These are phyloP conservation scores for Thelonectria blattea DNA, from an alignment of 2,329 filamentous ascomycete species.

Conservation along the genomic window DNA sequence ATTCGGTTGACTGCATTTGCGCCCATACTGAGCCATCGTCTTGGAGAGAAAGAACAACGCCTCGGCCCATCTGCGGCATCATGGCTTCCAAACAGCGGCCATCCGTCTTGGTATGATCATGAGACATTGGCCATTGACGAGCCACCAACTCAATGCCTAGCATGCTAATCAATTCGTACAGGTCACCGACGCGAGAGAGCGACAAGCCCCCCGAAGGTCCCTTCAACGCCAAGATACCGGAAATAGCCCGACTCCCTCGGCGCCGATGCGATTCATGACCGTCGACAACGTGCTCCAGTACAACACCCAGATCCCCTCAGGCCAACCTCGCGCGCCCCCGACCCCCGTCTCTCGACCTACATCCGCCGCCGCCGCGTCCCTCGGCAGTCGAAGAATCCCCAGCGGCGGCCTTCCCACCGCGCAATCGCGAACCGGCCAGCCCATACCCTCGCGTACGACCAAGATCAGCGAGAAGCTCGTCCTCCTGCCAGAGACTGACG, in stretches of 20 bases:
- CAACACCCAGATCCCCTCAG: slow-evolving; percentile 92
- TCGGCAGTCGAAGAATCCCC: slow-evolving; percentile 37
- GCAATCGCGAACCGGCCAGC: slow-evolving; percentile 57
- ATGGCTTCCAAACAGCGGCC: slow-evolving; percentile 60
- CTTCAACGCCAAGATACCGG: slow-evolving; percentile 44
- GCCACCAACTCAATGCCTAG: slow-evolving; percentile 4
- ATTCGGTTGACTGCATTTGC: not conserved
- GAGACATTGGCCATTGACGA: slow-evolving; percentile 13
- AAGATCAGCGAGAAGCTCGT: slow-evolving; percentile 98
- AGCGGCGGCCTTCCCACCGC: slow-evolving; percentile 49
- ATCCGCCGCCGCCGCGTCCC: slow-evolving; percentile 22
- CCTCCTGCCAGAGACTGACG: slow-evolving; percentile 80
- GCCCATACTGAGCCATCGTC: not conserved
- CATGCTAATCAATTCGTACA: slow-evolving; percentile 30
- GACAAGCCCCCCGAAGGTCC: slow-evolving; percentile 41
- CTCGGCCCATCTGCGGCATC: slow-evolving; percentile 11
- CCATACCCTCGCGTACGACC: slow-evolving; percentile 82
- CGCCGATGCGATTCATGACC: slow-evolving; percentile 76
- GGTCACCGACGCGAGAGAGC: slow-evolving; percentile 49
- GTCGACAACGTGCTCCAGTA: slow-evolving; percentile 96
- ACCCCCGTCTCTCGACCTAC: slow-evolving; percentile 48
- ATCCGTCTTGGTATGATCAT: slow-evolving; percentile 62
- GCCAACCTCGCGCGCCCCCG: slow-evolving; percentile 80
- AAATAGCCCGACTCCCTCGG: slow-evolving; percentile 38
- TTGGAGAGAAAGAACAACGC: not conserved